Evolutionary conservation across 2,329 filamentous ascomycete species (phyloP).

Genomic region (Exserohilum turcica): DNA sequence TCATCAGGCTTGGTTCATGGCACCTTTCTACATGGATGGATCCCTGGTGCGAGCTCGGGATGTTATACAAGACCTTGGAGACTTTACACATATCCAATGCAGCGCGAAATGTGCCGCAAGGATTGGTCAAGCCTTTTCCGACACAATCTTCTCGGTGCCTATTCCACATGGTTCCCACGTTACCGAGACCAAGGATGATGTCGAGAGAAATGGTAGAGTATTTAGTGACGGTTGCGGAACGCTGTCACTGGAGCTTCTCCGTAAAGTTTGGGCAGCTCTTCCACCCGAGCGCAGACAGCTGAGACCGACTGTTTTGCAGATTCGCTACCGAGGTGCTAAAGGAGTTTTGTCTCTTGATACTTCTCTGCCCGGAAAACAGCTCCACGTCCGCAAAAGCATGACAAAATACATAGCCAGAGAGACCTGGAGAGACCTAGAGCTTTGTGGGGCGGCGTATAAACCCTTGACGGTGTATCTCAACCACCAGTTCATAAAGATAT

Average conservation of each 20-base stretch:
- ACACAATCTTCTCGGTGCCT: slow-evolving; percentile 71
- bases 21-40: slow-evolving; percentile 30
- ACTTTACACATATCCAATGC: slow-evolving; percentile 56
- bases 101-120: slow-evolving; percentile 65
- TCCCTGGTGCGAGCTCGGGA: slow-evolving; percentile 61
- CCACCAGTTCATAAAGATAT: slow-evolving; percentile 80
- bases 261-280: slow-evolving; percentile 64
- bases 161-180: slow-evolving; percentile 55
- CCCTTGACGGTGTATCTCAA: slow-evolving; percentile 75
- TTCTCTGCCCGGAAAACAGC: slow-evolving; percentile 59
- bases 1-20: slow-evolving; percentile 44
- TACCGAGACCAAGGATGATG: slow-evolving; percentile 54
- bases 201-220: slow-evolving; percentile 61
- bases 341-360: slow-evolving; percentile 65
- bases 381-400: slow-evolving; percentile 76
- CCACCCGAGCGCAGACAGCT: slow-evolving; percentile 48
- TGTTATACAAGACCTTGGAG: slow-evolving; percentile 49
- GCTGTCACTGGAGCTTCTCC: slow-evolving; percentile 65
- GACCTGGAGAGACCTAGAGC: slow-evolving; percentile 62
- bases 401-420: slow-evolving; percentile 69
- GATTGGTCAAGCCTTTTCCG: slow-evolving; percentile 74
- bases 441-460: slow-evolving; percentile 71
- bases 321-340: slow-evolving; percentile 75
- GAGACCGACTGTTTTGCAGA: slow-evolving; percentile 62
- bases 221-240: slow-evolving; percentile 84